A percentile compares a stretch with the other conserved stretches of the same genome.
phyloP scores from a whole-genome alignment of 1,284 basidiomycete genomes.

The Pseudomicrostroma phylloplanum region DNA sequence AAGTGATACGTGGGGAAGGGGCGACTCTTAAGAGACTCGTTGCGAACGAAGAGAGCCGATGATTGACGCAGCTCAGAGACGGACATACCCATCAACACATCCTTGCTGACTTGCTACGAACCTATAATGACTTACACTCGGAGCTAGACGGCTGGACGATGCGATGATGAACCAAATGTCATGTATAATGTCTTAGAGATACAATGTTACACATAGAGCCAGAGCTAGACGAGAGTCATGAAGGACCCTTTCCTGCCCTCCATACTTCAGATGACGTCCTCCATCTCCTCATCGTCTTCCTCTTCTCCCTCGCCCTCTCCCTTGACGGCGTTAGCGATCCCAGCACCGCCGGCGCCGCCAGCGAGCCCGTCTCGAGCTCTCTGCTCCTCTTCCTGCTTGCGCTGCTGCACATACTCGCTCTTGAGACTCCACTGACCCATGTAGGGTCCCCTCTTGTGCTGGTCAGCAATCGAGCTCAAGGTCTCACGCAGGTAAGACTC shows the following conservation, averaged over 20 bases:
- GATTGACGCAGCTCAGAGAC: too few species aligned
- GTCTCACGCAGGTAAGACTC: conserved; percentile 85
- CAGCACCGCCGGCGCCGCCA: neutral
- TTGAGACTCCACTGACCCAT: conserved; percentile 53
- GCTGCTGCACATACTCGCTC: conserved; percentile 27
- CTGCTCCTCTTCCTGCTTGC: neutral
- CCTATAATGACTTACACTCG: too few species aligned
- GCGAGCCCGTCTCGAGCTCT: neutral
- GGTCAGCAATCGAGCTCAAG: conserved; percentile 69
- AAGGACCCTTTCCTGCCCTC: neutral
- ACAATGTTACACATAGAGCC: too few species aligned
- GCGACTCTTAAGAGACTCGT: too few species aligned
- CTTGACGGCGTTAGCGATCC: neutral
- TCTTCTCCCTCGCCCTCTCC: neutral
- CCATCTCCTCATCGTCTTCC: conserved; percentile 5
- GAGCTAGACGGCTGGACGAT: too few species aligned
- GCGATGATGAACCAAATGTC: too few species aligned
- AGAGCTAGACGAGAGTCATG: too few species aligned
- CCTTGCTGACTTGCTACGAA: too few species aligned
- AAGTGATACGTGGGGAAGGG: too few species aligned
- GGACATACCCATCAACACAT: too few species aligned
- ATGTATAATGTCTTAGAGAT: too few species aligned
- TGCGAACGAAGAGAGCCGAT: too few species aligned
- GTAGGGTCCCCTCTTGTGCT: conserved; percentile 69
- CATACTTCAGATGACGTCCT: neutral